Evolutionary conservation across 305 asterid species (phyloP).

Genomic region (Fraxinus dipetala): DNA sequence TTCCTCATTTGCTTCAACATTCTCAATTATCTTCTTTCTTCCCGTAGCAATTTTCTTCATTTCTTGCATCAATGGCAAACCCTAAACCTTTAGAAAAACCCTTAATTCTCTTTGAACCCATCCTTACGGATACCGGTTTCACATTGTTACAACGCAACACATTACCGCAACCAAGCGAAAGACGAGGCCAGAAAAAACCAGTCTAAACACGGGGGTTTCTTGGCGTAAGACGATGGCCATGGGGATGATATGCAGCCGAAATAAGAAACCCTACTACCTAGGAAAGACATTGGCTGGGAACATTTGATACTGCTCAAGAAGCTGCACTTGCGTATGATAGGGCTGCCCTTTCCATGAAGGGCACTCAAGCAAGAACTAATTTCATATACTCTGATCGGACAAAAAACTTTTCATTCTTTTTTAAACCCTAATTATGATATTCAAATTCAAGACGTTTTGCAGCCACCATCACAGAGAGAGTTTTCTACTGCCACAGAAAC

Average conservation of each 20-base stretch:
- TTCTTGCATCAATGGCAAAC: constrained; percentile 33
- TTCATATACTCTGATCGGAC: constrained; percentile 59
- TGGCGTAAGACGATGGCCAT: constrained; percentile 75
- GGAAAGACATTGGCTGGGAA: constrained; percentile 90
- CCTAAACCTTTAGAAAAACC: constrained; percentile 39
- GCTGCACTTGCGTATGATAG: constrained; percentile 91
- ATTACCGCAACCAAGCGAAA: constrained; percentile 46
- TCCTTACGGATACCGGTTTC: constrained; percentile 71
- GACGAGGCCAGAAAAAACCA: constrained; percentile 69
- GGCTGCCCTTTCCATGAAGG: constrained; percentile 92
- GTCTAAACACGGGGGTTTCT: constrained; percentile 73
- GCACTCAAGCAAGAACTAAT: constrained; percentile 77
- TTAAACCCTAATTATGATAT: constrained; percentile 44
- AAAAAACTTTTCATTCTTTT: constrained; percentile 38
- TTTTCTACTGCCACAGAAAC: not conserved
- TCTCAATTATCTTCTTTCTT: not conserved
- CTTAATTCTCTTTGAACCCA: constrained; percentile 68
- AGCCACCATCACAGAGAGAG: constrained; percentile 13
- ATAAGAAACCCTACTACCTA: constrained; percentile 78
- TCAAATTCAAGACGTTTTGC: constrained; percentile 24
- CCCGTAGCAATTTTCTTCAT: not conserved
- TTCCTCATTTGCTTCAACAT: constrained; percentile 10
- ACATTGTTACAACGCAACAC: constrained; percentile 80
- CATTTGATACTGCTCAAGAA: constrained; percentile 93
- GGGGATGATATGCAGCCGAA: constrained; percentile 94